Conservation (phyloP, 306 rosid species). For the Cyamopsis tetragonoloba region DNA sequence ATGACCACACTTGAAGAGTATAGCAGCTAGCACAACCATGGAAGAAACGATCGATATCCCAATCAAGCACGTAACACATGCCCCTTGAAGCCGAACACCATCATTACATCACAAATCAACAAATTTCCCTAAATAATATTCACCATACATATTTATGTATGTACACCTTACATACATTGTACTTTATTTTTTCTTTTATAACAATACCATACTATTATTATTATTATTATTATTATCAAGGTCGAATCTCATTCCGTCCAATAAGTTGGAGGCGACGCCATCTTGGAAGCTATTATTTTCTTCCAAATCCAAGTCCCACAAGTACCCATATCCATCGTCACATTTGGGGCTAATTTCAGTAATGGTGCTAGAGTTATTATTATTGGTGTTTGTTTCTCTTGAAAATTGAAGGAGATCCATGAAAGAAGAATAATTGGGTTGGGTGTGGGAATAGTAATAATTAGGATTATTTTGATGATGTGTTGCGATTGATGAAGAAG, state of each 20-base stretch:
- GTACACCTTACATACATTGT: background rate
- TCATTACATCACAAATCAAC: conserved; percentile 36
- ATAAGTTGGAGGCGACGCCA: conserved; percentile 37
- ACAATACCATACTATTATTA: conserved; percentile 51
- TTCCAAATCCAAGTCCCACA: conserved; percentile 80
- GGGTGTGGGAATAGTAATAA: conserved; percentile 14
- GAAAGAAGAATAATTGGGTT: conserved; percentile 41
- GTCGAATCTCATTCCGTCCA: conserved; percentile 72
- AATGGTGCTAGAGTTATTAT: conserved; percentile 12
- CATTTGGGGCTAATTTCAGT: conserved; percentile 42
- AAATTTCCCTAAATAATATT: conserved; percentile 17
- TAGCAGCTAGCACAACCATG: conserved; percentile 12
- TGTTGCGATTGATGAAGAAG: conserved; percentile 46
- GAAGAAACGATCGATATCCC: conserved; percentile 25
- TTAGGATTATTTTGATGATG: conserved; percentile 30
- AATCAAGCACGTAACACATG: conserved; percentile 31
- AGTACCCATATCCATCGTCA: conserved; percentile 57
- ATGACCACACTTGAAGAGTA: conserved; percentile 13
- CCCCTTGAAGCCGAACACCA: conserved; percentile 39
- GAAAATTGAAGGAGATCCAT: conserved; percentile 58
- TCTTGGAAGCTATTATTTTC: conserved; percentile 48
- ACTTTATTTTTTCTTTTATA: conserved; percentile 32
- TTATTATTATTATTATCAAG: conserved; percentile 52
- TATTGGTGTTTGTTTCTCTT: conserved; percentile 34
- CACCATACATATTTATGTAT: background rate